A percentile compares a stretch with the other conserved stretches of the same genome.
These are phyloP conservation scores for Eucalyptus shirleyi DNA, from an alignment of 345 rosid species.

Conservation along the genomic window DNA sequence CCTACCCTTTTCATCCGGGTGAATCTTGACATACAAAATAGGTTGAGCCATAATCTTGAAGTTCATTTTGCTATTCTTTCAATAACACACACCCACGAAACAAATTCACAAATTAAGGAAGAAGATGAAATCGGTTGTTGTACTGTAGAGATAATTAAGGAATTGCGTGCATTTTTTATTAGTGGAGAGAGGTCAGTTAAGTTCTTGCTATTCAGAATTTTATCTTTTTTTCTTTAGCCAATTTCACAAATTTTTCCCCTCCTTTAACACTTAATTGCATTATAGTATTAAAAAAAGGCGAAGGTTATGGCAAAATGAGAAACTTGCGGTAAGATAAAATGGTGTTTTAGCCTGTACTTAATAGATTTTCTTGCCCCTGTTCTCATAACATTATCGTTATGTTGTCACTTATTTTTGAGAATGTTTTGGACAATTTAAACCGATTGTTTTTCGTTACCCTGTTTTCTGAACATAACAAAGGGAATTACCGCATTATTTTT, in stretches of 20 bases:
- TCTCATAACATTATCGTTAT: too few relatives aligned
- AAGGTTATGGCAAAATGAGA: neutral
- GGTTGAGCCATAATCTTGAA: slow-evolving; percentile 55
- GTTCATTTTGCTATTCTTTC: slow-evolving; percentile 52
- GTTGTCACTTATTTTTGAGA: neutral
- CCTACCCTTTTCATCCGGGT: slow-evolving; percentile 28
- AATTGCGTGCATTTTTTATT: too few relatives aligned
- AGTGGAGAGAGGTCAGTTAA: too few relatives aligned
- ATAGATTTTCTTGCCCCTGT: too few relatives aligned
- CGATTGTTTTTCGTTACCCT: neutral
- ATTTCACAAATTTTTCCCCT: neutral
- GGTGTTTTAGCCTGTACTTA: neutral
- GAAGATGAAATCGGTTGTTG: neutral
- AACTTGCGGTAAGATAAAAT: neutral
- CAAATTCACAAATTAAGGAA: neutral
- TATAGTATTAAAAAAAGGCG: too few relatives aligned
- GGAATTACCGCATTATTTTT: neutral
- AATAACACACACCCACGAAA: neutral
- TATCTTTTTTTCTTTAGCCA: neutral
- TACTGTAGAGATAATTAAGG: neutral
- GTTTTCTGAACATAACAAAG: too few relatives aligned
- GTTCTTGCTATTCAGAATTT: neutral
- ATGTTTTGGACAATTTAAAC: neutral
- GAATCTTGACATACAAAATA: slow-evolving; percentile 34
- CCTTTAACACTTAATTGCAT: neutral